A percentile compares a stretch with the other conserved stretches of the same genome.
These are phyloP conservation scores for Pisolithus thermaeus DNA, from an alignment of 1,284 basidiomycete genomes.

Conservation along the genomic window DNA sequence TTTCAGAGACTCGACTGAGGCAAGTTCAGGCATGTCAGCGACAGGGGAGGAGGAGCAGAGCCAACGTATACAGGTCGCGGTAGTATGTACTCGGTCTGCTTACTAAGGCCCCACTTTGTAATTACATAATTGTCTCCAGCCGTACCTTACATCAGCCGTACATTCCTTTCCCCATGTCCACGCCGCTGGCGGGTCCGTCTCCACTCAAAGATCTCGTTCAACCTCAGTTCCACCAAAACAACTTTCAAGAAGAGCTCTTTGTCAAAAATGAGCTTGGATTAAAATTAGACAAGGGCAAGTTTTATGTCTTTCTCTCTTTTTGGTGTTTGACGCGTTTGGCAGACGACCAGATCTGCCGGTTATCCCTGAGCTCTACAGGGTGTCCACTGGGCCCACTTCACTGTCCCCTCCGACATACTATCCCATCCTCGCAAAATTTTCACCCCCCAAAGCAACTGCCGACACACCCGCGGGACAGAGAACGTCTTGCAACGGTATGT, in stretches of 20 bases:
- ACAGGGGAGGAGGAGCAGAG: too few relatives aligned
- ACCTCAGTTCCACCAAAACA: constrained; percentile 92
- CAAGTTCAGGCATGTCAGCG: background rate
- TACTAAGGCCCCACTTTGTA: too few relatives aligned
- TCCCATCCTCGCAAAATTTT: constrained; percentile 82
- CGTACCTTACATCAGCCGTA: too few relatives aligned
- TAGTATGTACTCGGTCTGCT: too few relatives aligned
- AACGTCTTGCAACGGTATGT: constrained; percentile 91
- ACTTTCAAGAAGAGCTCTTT: constrained; percentile 78
- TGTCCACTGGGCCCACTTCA: constrained; percentile 85
- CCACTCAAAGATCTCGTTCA: constrained; percentile 69
- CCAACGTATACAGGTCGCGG: too few relatives aligned
- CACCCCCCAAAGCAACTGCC: constrained; percentile 78
- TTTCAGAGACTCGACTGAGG: constrained; percentile 32
- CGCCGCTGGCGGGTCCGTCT: constrained; percentile 60
- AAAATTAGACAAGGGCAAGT: constrained; percentile 87
- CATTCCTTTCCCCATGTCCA: constrained; percentile 26
- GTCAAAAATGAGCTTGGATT: constrained; percentile 81
- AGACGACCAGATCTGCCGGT: constrained; percentile 91
- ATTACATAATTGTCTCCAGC: too few relatives aligned
- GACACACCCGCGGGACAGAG: constrained; percentile 76
- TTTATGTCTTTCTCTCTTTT: background rate
- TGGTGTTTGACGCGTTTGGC: constrained; percentile 2
- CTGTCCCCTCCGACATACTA: constrained; percentile 88
- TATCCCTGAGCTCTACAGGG: constrained; percentile 71